Percentiles rank a stretch among this genome's conserved stretches.
Evolutionary conservation across 2,329 filamentous ascomycete species (phyloP).

Genomic region (Colletotrichum neosansevieriae): DNA sequence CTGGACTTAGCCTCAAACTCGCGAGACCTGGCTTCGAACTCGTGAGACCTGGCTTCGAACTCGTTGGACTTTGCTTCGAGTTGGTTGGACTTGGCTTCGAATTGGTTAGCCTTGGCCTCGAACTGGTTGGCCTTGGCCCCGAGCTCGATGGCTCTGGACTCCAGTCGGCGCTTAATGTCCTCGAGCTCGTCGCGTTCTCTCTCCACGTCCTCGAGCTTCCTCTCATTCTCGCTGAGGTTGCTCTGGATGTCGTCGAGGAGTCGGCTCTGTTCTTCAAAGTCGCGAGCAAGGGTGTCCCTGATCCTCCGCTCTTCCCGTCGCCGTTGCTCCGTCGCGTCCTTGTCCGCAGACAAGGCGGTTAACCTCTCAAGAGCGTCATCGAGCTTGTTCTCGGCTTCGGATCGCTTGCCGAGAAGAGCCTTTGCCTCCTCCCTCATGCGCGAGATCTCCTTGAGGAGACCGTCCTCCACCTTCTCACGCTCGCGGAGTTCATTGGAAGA

Average conservation of each 20-base stretch:
- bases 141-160: neutral
- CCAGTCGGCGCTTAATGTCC: constrained; percentile 15
- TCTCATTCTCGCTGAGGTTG: constrained; percentile 28
- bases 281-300: constrained; percentile 29
- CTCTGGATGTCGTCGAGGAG: constrained; percentile 35
- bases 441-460: constrained; percentile 36
- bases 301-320: constrained; percentile 26
- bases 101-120: constrained; percentile 29
- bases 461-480: constrained; percentile 30
- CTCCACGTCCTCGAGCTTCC: constrained; percentile 16
- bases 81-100: constrained; percentile 26
- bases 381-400: constrained; percentile 33
- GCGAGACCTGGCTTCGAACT: neutral
- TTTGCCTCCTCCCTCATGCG: constrained; percentile 37
- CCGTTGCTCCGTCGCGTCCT: constrained; percentile 26
- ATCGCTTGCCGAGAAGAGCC: constrained; percentile 32
- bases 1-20: neutral
- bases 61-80: constrained; percentile 31
- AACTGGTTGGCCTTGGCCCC: constrained; percentile 6
- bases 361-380: constrained; percentile 37
- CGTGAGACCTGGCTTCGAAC: constrained; percentile 4
- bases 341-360: constrained; percentile 29
- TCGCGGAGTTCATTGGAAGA: constrained; percentile 30
- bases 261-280: constrained; percentile 33
- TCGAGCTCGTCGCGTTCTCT: constrained; percentile 37